These are phyloP conservation scores for Davidsoniella virescens DNA, from an alignment of 2,329 filamentous ascomycete species.

Conservation along the genomic window DNA sequence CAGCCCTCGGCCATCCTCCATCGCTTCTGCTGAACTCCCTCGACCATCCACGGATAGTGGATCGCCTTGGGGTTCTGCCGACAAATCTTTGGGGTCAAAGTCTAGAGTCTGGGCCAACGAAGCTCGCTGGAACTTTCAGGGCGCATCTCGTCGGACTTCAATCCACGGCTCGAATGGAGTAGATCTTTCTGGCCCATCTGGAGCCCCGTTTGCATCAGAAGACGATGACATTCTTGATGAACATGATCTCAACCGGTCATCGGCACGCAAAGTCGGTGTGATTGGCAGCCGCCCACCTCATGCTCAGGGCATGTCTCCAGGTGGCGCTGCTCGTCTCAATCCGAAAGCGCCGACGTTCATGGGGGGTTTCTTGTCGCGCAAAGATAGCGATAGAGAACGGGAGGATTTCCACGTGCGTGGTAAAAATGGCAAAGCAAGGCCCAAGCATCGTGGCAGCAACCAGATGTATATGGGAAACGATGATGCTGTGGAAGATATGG, in stretches of 20 bases:
- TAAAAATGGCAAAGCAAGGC: slow-evolving; percentile 20
- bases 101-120: slow-evolving; percentile 49
- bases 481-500: slow-evolving; percentile 14
- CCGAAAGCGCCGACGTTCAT: slow-evolving; percentile 82
- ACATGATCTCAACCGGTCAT: slow-evolving; percentile 36
- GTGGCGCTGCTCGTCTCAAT: slow-evolving; percentile 52
- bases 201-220: slow-evolving; percentile 29
- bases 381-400: slow-evolving; percentile 20
- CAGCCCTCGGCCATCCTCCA: slow-evolving; percentile 51
- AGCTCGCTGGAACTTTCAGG: slow-evolving; percentile 39
- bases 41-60: slow-evolving; percentile 65
- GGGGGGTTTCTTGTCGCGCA: slow-evolving; percentile 43
- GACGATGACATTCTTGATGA: slow-evolving; percentile 49
- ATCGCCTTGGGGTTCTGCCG: slow-evolving; percentile 51
- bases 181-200: background rate
- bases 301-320: slow-evolving; percentile 27
- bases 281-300: slow-evolving; percentile 60
- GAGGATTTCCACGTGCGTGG: slow-evolving; percentile 18
- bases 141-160: slow-evolving; percentile 65
- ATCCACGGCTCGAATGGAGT: slow-evolving; percentile 45
- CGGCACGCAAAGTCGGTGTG: slow-evolving; percentile 41
- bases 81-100: slow-evolving; percentile 14
- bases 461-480: background rate
- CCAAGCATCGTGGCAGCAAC: slow-evolving; percentile 18
- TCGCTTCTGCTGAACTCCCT: slow-evolving; percentile 53